Percentiles rank a stretch among this genome's conserved stretches.
Evolutionary conservation across 1,284 basidiomycete species (phyloP).

Genomic region (Rhodotorula sp.): DNA sequence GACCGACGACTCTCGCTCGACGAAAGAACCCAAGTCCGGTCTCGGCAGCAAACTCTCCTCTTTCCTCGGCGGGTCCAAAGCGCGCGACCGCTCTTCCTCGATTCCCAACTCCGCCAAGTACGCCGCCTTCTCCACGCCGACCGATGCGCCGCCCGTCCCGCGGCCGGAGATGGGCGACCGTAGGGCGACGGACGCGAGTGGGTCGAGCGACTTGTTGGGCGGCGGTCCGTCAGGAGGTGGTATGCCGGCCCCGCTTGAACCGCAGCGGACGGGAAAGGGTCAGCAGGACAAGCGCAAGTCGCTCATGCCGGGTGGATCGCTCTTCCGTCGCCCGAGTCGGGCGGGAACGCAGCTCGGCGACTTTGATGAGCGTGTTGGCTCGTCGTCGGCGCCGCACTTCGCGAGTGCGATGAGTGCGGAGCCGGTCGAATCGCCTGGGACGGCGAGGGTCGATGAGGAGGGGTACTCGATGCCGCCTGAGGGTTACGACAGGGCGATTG

Average conservation of each 20-base stretch:
- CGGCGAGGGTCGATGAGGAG: slow-evolving; percentile 52
- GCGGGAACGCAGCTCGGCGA: background rate
- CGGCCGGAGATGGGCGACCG: background rate
- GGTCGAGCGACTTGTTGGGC: slow-evolving; percentile 10
- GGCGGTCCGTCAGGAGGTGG: background rate
- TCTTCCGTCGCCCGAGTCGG: slow-evolving; percentile 23
- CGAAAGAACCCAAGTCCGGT: slow-evolving; percentile 13
- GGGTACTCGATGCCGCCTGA: slow-evolving; percentile 57
- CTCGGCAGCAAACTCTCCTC: slow-evolving; percentile 24
- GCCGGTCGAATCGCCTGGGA: background rate
- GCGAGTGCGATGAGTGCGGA: background rate
- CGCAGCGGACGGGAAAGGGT: background rate
- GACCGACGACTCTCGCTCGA: slow-evolving; percentile 16
- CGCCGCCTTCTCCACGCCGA: slow-evolving; percentile 14
- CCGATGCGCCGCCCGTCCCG: slow-evolving; percentile 7
- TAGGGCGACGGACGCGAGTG: background rate
- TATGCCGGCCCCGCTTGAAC: slow-evolving; percentile 10
- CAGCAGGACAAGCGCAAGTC: slow-evolving; percentile 15
- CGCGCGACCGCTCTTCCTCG: slow-evolving; percentile 27
- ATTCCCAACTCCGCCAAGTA: slow-evolving; percentile 35
- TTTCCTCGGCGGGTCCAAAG: slow-evolving; percentile 18
- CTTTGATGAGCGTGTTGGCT: background rate
- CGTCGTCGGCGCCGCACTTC: background rate
- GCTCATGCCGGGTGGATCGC: slow-evolving; percentile 29
- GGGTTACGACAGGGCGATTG: slow-evolving; percentile 55